Base-by-base conservation (phyloP, 306 rosid genomes). In the Cotoneaster glaucophyllus region DNA sequence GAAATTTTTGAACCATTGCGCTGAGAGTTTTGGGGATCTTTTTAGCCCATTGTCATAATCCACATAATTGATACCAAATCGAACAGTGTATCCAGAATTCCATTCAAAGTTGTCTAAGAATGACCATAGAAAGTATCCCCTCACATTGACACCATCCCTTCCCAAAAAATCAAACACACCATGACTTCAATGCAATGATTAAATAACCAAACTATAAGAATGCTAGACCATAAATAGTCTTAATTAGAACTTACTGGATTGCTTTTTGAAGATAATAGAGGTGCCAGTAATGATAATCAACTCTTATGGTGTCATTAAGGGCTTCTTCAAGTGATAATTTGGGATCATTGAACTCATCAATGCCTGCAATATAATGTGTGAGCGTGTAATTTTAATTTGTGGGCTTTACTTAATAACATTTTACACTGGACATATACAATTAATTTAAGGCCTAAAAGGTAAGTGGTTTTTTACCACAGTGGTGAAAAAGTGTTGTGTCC, bases 121-220 rank as follows among this genome's bases (percentile, higher is more conserved):
- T 44, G 93, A 88, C 96, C 93, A 90, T 43, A 90, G 81, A 75
- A 90, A 88, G 81, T 82, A 90, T 26, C 96, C 92, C 79, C 83
- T 90, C 81, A 87, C 90, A 41, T 85, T 84, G 52, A 82, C 93
- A 37, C 93, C 93, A 74, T 76, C 77, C 83, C 91, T 90, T 10
- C 25, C 5, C 5, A 1, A 22, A 57, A 57, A n/a, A 9, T 22
- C 29, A 57, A 57, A 11, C 26, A 8, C 57, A 52, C 22, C n/a
- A n/a, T 52, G 7, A 52, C 19, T 52, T 52, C 29, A 57, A 57
- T 22, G 12, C 5, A 58, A 41, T n/a, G 43, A 67, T 24, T 69
- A 4, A 14, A 15, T 64, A 26, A 17, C 4, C 11, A 18, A 65
- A 65, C 11, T 32, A 2, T 4, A 37, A 21, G 7, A 34, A 65